These are phyloP conservation scores for Hypoxylon sp. DNA, from an alignment of 2,329 filamentous ascomycete species.

Conservation along the genomic window DNA sequence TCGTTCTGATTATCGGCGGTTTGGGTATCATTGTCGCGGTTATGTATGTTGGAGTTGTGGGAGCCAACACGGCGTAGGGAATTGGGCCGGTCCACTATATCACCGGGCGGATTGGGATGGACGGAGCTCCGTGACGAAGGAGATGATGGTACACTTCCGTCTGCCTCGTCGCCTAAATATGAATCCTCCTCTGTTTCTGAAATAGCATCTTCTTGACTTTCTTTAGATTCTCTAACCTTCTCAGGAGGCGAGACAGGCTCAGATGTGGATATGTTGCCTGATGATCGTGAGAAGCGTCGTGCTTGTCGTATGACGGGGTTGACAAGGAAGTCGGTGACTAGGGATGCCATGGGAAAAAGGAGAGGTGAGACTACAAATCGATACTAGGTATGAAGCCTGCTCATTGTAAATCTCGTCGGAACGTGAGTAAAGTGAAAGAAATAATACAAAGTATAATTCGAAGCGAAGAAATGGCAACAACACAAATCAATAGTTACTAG, in stretches of 20 bases:
- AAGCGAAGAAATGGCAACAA: constrained; percentile 12
- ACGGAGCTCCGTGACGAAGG: constrained; percentile 52
- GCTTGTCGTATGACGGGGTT: constrained; percentile 77
- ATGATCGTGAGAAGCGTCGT: constrained; percentile 69
- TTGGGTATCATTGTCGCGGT: constrained; percentile 26
- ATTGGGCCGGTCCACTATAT: constrained; percentile 27
- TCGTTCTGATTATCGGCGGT: constrained; percentile 29
- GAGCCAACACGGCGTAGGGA: constrained; percentile 18
- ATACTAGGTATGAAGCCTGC: constrained; percentile 42
- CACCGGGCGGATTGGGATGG: constrained; percentile 36
- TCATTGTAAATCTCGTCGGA: constrained; percentile 36
- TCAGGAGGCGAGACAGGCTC: constrained; percentile 57
- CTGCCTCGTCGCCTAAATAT: constrained; percentile 47
- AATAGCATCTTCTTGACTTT: constrained; percentile 51
- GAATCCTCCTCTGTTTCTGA: constrained; percentile 53
- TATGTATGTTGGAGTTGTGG: constrained; percentile 23
- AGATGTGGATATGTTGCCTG: constrained; percentile 54
- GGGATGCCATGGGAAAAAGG: constrained; percentile 67
- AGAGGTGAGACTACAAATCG: constrained; percentile 21
- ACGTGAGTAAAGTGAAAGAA: constrained; percentile 9
- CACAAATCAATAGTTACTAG: constrained; percentile 12
- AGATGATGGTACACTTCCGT: constrained; percentile 47
- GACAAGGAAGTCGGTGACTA: constrained; percentile 76
- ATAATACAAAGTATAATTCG: constrained; percentile 19
- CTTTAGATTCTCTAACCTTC: constrained; percentile 45